Evolutionary conservation across 148 eudicot genomes (phyloP).

Genomic region (Dysphania ambrosioides): DNA sequence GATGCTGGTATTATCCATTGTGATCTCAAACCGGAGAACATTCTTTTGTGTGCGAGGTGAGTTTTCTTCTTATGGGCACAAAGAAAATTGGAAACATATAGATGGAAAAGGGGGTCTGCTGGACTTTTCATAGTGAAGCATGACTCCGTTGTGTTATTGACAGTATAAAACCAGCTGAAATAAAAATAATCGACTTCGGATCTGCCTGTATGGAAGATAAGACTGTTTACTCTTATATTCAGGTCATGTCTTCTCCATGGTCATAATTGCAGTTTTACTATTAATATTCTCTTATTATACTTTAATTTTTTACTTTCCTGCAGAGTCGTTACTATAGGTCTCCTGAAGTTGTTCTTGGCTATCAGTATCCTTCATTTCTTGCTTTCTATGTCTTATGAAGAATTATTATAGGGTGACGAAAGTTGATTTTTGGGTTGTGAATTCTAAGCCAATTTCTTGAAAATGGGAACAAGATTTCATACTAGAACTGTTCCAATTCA

Average conservation of each 20-base stretch:
- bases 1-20: slow-evolving; percentile 95
- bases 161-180: slow-evolving; percentile 83
- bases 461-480: background rate
- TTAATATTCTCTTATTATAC: slow-evolving; percentile 8
- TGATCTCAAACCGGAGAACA: slow-evolving; percentile 97
- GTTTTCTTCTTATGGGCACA: slow-evolving; percentile 25
- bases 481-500: background rate
- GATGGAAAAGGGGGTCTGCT: slow-evolving; percentile 5
- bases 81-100: background rate
- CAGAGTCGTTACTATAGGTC: slow-evolving; percentile 99
- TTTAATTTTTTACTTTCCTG: slow-evolving; percentile 25
- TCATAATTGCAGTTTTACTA: background rate
- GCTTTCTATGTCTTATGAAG: background rate
- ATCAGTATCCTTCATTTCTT: slow-evolving; percentile 72
- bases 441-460: background rate
- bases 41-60: slow-evolving; percentile 87
- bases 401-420: background rate
- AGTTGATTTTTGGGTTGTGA: background rate
- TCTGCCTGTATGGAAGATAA: slow-evolving; percentile 96
- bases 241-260: slow-evolving; percentile 43
- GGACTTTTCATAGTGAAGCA: slow-evolving; percentile 13
- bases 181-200: slow-evolving; percentile 96
- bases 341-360: slow-evolving; percentile 97
- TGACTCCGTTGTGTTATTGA: slow-evolving; percentile 34
- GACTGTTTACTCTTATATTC: slow-evolving; percentile 97